These are phyloP conservation scores for Geotrichum carabidarum DNA, from an alignment of 1,139 yeast species.

Conservation along the genomic window DNA sequence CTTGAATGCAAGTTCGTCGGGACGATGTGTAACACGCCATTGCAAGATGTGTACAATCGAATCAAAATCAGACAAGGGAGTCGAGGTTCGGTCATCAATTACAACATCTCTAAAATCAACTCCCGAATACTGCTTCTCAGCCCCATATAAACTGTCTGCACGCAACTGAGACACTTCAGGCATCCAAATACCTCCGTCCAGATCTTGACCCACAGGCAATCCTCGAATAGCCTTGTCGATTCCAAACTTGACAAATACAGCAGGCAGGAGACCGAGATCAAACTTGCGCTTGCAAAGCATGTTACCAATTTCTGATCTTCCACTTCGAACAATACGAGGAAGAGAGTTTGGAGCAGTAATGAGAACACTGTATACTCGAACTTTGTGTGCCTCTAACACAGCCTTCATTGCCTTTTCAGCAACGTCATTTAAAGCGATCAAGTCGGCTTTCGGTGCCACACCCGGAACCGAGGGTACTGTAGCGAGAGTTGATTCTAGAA, in stretches of 20 bases:
- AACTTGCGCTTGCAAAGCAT: slow-evolving; percentile 83
- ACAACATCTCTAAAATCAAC: slow-evolving; percentile 73
- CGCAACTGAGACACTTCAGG: slow-evolving; percentile 60
- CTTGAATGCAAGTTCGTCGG: slow-evolving; percentile 79
- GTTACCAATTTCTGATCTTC: slow-evolving; percentile 87
- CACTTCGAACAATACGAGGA: slow-evolving; percentile 79
- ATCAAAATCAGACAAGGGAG: slow-evolving; percentile 65
- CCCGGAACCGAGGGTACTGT: slow-evolving; percentile 46
- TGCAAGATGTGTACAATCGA: slow-evolving; percentile 70
- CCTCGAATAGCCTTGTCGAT: slow-evolving; percentile 61
- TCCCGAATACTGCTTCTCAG: slow-evolving; percentile 64
- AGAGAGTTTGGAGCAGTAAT: slow-evolving; percentile 77
- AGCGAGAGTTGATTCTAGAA: slow-evolving; percentile 80
- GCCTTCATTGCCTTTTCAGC: slow-evolving; percentile 72
- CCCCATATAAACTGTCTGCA: slow-evolving; percentile 45
- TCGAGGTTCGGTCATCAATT: slow-evolving; percentile 71
- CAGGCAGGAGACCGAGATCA: slow-evolving; percentile 66
- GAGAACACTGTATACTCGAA: slow-evolving; percentile 75
- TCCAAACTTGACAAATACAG: slow-evolving; percentile 78
- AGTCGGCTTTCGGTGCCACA: slow-evolving; percentile 60
- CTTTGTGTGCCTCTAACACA: slow-evolving; percentile 62
- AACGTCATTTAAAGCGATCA: slow-evolving; percentile 59
- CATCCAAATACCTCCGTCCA: slow-evolving; percentile 82
- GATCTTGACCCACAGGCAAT: slow-evolving; percentile 74
- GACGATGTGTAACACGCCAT: slow-evolving; percentile 67